Conservation (phyloP, 2,329 filamentous ascomycete genomes). For the Aspergillus luchuensis region DNA sequence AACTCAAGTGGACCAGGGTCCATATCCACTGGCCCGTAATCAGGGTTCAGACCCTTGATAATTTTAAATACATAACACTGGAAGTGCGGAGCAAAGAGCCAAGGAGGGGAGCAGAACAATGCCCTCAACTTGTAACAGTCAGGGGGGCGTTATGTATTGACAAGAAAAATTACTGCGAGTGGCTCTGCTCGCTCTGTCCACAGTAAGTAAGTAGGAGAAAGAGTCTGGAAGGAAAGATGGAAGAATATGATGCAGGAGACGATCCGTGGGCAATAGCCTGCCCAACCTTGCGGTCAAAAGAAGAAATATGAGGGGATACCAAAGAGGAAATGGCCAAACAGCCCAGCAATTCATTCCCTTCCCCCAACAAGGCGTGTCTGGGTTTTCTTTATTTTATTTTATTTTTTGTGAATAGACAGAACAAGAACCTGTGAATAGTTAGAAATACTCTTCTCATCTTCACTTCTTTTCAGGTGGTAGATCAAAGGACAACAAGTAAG, state of each 20-base stretch:
- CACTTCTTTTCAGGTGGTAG: too few relatives aligned
- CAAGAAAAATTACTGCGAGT: neutral
- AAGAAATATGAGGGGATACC: slow-evolving; percentile 5
- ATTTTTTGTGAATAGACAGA: too few relatives aligned
- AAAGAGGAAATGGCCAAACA: slow-evolving; percentile 6
- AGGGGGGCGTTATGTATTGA: neutral
- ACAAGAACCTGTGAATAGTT: too few relatives aligned
- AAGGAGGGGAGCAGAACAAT: slow-evolving; percentile 3
- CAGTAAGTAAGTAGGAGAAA: neutral
- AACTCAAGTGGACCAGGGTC: slow-evolving; percentile 6
- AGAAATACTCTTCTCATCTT: too few relatives aligned
- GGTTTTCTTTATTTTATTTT: too few relatives aligned
- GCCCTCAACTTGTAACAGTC: slow-evolving; percentile 1
- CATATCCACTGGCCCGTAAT: slow-evolving; percentile 8
- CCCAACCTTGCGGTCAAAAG: neutral
- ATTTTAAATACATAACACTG: slow-evolving; percentile 5
- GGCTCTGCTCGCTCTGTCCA: neutral
- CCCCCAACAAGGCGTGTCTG: too few relatives aligned
- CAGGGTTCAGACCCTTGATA: slow-evolving; percentile 12
- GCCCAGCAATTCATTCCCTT: neutral
- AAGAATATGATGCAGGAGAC: neutral
- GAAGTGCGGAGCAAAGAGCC: slow-evolving; percentile 5
- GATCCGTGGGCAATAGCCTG: neutral
- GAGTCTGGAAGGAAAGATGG: slow-evolving; percentile 2
- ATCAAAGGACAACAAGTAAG: too few relatives aligned